Conservation (phyloP, 768 basidiomycete genomes). For the Brasilioporus rufonigricans region DNA sequence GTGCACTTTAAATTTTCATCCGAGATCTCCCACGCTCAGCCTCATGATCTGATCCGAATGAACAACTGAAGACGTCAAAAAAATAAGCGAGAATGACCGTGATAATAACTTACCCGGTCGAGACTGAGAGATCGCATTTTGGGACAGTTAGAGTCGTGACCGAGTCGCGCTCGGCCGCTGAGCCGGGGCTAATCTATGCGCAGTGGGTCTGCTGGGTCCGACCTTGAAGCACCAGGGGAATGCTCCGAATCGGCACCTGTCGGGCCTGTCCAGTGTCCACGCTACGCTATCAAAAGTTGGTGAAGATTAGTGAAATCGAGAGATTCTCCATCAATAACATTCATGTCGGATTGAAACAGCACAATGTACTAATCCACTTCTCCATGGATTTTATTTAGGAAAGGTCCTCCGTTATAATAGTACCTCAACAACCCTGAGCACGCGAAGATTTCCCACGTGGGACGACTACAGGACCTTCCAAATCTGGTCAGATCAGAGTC, state of each 20-base stretch:
- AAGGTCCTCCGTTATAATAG: too few relatives aligned
- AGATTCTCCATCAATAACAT: background rate
- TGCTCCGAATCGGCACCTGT: background rate
- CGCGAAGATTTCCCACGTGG: conserved; percentile 15
- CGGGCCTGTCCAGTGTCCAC: background rate
- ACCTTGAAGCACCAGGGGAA: background rate
- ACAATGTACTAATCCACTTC: too few relatives aligned
- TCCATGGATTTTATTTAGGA: too few relatives aligned
- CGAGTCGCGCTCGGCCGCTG: background rate
- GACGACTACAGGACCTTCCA: conserved; percentile 32
- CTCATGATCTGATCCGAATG: background rate
- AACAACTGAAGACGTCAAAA: background rate
- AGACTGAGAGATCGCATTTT: background rate
- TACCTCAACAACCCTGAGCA: background rate
- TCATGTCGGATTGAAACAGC: background rate
- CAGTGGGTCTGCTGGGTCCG: background rate
- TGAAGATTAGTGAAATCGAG: background rate
- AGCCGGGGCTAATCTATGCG: background rate
- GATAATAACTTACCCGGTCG: background rate
- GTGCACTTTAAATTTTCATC: background rate
- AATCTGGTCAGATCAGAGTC: conserved; percentile 20
- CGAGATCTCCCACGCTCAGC: conserved; percentile 2
- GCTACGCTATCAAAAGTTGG: background rate
- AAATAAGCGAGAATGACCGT: background rate
- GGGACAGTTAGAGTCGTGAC: background rate